These are phyloP conservation scores for Xylariaceae sp. DNA, from an alignment of 2,329 filamentous ascomycete genomes.

Conservation along the genomic window DNA sequence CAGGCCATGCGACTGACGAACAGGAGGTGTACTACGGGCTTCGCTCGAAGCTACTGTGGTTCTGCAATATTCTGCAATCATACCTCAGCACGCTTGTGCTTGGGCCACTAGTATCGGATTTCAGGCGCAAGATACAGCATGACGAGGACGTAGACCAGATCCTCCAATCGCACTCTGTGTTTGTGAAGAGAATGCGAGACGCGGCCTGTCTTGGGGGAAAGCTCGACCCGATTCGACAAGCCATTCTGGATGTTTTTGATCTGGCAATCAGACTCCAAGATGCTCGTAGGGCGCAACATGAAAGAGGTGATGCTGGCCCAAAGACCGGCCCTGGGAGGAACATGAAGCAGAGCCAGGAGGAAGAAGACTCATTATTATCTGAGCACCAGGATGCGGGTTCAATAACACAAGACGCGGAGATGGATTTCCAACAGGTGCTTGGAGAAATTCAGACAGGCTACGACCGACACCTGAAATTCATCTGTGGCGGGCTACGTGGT, in stretches of 20 bases:
- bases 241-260: slow-evolving; percentile 71
- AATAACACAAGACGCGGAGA: slow-evolving; percentile 31
- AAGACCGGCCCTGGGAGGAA: slow-evolving; percentile 32
- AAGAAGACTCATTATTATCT: slow-evolving; percentile 29
- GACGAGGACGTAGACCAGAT: slow-evolving; percentile 76
- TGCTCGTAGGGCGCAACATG: slow-evolving; percentile 40
- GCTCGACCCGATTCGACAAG: slow-evolving; percentile 64
- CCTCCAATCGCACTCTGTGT: slow-evolving; percentile 62
- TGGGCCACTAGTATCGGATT: slow-evolving; percentile 48
- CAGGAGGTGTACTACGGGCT: slow-evolving; percentile 52
- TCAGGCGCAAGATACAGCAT: slow-evolving; percentile 51
- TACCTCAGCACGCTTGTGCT: slow-evolving; percentile 73
- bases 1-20: slow-evolving; percentile 36
- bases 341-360: slow-evolving; percentile 26
- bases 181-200: slow-evolving; percentile 56
- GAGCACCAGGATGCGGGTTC: slow-evolving; percentile 27
- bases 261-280: slow-evolving; percentile 66
- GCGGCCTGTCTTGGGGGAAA: slow-evolving; percentile 66
- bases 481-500: slow-evolving; percentile 66
- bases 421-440: slow-evolving; percentile 49
- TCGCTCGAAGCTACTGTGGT: slow-evolving; percentile 69
- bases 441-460: slow-evolving; percentile 56
- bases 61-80: slow-evolving; percentile 66
- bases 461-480: slow-evolving; percentile 61
- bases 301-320: slow-evolving; percentile 36